Base-by-base conservation (phyloP, 139 green algal genomes). In the Haematococcus sp. region DNA sequence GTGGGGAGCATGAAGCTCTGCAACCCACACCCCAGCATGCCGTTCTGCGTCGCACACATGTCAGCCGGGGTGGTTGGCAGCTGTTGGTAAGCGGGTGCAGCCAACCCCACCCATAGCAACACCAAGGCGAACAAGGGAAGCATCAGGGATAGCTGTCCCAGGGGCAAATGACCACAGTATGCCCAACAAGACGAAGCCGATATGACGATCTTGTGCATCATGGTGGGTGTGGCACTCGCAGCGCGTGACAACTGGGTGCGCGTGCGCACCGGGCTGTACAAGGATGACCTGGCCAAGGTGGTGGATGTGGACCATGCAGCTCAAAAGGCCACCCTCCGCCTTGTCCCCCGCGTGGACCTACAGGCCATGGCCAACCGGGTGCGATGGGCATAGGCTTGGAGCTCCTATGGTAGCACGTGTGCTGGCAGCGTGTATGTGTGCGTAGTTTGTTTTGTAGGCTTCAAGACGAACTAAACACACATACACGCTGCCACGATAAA, bases 231-330 rank as follows among this genome's bases (percentile, higher is more conserved):
- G 40, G 7, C 40, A 19, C 11, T 7, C 11, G 52, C 84, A 89
- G 86, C 88, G 54, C 69, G 56, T 0, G 90, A 84, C 58, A 77
- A 75, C 28, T 98, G 93, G 94, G 95, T 97, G 54, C 89, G 94
- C 35, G 73, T 96, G 27, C 81, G 85, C 11, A 73, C 28, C 1
- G 93, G 94, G 0, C 63, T 92, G 17, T 99, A 99, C 90, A 96
- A 96, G 74, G 88, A 88, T 19, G 95, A 99, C 83, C 89, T 99
- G 55, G 94, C 79, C 1, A 89, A 93, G 76, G 91, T 99, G 55
- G 67, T 96, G 22, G 87, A 96, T n/a, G 82, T 97, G 33, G 89
- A 97, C 79, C 72, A 78, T 32, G 87, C 84, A 46, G 68, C 75
- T 22, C 43, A 61, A 27, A 33, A 70, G n/a, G 81, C 70, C 16